phyloP scores from a whole-genome alignment of 1,284 basidiomycete genomes.

The Fomitopsis palustris region DNA sequence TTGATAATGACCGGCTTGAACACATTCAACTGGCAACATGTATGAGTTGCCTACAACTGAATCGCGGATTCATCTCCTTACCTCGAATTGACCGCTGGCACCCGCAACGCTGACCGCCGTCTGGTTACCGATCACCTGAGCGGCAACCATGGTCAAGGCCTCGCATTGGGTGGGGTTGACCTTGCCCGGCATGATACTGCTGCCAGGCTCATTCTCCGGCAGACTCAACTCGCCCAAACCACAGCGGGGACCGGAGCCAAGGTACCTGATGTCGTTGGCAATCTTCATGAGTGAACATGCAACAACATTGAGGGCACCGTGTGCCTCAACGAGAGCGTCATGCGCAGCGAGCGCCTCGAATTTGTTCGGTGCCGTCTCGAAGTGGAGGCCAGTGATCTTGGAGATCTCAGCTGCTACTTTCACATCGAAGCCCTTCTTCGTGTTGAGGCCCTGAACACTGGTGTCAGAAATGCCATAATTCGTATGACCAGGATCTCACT shows the following conservation, averaged over 20 bases:
- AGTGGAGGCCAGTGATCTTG: constrained; percentile 86
- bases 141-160: constrained; percentile 97
- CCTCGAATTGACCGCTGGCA: constrained; percentile 96
- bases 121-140: constrained; percentile 99
- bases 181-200: constrained; percentile 99
- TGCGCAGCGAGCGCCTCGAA: constrained; percentile 97
- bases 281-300: constrained; percentile 99
- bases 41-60: background rate
- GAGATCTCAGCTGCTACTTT: constrained; percentile 93
- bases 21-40: constrained; percentile 78
- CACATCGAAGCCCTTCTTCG: constrained; percentile 94
- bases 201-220: constrained; percentile 99
- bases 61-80: constrained; percentile 26
- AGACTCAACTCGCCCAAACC: constrained; percentile 93
- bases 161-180: constrained; percentile 99
- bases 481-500: constrained; percentile 25
- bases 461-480: background rate
- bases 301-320: constrained; percentile 93
- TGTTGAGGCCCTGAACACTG: constrained; percentile 84
- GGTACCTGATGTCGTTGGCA: constrained; percentile 98
- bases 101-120: constrained; percentile 92
- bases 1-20: constrained; percentile 99
- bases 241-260: constrained; percentile 96
- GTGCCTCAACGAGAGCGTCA: constrained; percentile 96
- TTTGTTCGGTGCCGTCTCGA: constrained; percentile 99